phyloP scores from a whole-genome alignment of 176 grass and related monocot species.

The Oryza coarctata region DNA sequence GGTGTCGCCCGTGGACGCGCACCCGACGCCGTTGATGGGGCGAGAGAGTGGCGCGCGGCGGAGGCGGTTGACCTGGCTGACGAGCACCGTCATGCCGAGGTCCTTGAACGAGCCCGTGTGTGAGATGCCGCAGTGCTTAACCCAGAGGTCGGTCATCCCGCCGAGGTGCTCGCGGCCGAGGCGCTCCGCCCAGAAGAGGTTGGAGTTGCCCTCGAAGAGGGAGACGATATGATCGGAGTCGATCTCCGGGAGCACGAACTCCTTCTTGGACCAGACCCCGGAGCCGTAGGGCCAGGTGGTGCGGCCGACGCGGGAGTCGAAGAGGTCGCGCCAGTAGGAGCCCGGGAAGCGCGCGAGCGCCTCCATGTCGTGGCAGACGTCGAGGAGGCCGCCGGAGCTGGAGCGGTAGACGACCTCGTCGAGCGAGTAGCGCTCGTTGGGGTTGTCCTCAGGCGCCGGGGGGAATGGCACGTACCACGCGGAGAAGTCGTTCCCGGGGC shows the following conservation, averaged over 20 bases:
- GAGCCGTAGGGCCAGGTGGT: conserved; percentile 78
- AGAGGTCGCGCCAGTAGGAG: conserved; percentile 70
- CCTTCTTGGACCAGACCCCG: conserved; percentile 76
- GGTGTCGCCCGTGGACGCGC: conserved; percentile 74
- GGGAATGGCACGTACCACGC: conserved; percentile 57
- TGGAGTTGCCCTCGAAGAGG: conserved; percentile 81
- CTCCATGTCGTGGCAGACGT: conserved; percentile 63
- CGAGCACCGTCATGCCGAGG: conserved; percentile 85
- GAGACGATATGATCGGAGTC: conserved; percentile 76
- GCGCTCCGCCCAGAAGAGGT: conserved; percentile 81
- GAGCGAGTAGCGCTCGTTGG: conserved; percentile 62
- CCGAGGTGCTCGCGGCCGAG: conserved; percentile 73
- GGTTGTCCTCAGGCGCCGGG: conserved; percentile 28
- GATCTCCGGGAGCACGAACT: conserved; percentile 79
- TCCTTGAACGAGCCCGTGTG: conserved; percentile 91
- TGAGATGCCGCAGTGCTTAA: conserved; percentile 87
- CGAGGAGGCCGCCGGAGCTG: conserved; percentile 63
- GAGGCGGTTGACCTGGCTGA: conserved; percentile 80
- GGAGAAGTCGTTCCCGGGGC: conserved; percentile 29
- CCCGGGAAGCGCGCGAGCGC: conserved; percentile 60
- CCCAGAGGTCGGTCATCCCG: conserved; percentile 80
- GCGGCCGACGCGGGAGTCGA: conserved; percentile 65
- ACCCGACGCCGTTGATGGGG: conserved; percentile 61
- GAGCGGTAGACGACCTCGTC: conserved; percentile 71
- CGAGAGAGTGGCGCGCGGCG: conserved; percentile 54